phyloP scores from a whole-genome alignment of 495 filamentous ascomycete genomes.

The Arthonia radiata region DNA sequence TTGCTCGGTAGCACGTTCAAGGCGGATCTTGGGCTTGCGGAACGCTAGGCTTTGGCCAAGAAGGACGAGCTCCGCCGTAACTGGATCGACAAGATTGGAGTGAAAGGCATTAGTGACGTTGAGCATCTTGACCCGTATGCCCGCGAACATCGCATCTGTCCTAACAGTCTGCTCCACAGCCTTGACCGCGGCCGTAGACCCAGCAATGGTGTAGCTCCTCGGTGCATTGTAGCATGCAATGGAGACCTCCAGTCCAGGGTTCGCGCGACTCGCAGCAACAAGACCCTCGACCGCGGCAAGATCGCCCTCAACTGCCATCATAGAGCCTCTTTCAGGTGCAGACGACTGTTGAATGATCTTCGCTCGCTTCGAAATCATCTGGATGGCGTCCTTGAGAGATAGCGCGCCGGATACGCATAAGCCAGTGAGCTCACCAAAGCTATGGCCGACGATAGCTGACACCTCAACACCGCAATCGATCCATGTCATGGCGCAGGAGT shows the following conservation, averaged over 20 bases:
- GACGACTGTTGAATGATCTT: slow-evolving; percentile 3
- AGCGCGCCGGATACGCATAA: slow-evolving; percentile 16
- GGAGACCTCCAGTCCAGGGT: no score
- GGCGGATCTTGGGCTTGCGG: no score
- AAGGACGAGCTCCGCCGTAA: no score
- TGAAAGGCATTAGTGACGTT: slow-evolving; percentile 3
- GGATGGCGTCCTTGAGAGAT: slow-evolving; percentile 12
- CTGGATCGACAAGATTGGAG: slow-evolving; percentile 2
- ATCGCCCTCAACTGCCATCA: slow-evolving; percentile 24
- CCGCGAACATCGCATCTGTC: no score
- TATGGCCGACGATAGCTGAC: slow-evolving; percentile 21
- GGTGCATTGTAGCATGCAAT: slow-evolving; percentile 29
- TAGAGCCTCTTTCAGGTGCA: slow-evolving; percentile 10
- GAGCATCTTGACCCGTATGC: not conserved
- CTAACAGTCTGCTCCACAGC: slow-evolving; percentile 8
- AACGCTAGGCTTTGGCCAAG: no score
- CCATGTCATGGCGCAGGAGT: slow-evolving; percentile 21
- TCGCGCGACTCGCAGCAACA: no score
- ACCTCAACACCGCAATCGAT: slow-evolving; percentile 18
- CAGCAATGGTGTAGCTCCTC: slow-evolving; percentile 21
- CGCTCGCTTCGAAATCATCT: slow-evolving; percentile 4
- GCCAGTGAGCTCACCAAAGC: slow-evolving; percentile 22
- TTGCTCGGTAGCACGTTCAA: no score
- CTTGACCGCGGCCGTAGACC: slow-evolving; percentile 15
- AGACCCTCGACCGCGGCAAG: no score